Evolutionary conservation across 176 grass and related monocot genomes (phyloP).

Genomic region (Aegilops umbellulata): DNA sequence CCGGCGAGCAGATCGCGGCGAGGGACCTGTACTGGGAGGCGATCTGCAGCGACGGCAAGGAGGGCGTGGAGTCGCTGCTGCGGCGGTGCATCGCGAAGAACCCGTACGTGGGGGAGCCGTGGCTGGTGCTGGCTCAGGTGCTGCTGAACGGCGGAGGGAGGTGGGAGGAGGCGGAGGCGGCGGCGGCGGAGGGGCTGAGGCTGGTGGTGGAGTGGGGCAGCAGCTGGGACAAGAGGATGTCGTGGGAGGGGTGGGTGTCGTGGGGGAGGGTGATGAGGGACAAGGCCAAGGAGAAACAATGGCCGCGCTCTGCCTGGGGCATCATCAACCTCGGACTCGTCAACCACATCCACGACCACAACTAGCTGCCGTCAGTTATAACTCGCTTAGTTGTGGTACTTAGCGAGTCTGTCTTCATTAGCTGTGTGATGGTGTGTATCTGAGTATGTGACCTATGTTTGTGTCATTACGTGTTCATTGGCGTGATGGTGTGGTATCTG

Average conservation of each 20-base stretch:
- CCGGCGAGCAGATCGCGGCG: conserved; percentile 47
- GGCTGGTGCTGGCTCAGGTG: conserved; percentile 61
- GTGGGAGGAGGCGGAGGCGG: conserved; percentile 47
- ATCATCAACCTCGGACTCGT: conserved; percentile 81
- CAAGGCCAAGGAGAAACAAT: conserved; percentile 38
- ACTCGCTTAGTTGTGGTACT: no score
- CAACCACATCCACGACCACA: neutral
- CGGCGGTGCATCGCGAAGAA: conserved; percentile 49
- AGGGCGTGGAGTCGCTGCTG: conserved; percentile 41
- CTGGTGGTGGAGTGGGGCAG: conserved; percentile 74
- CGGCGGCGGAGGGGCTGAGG: conserved; percentile 39
- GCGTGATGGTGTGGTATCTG: no score
- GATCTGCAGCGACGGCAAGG: neutral
- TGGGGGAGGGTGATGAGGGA: conserved; percentile 58
- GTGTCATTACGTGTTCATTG: no score
- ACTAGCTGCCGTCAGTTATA: no score
- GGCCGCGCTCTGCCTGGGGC: conserved; percentile 54
- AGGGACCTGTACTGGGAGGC: conserved; percentile 85
- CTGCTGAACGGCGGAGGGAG: conserved; percentile 37
- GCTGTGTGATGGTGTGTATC: no score
- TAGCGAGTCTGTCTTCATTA: no score
- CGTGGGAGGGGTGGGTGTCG: conserved; percentile 77
- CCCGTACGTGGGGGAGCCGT: conserved; percentile 72
- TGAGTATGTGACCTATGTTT: no score
- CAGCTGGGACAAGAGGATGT: conserved; percentile 87